Conservation (phyloP, 2,329 filamentous ascomycete species). For the Camptophora hylomeconis region DNA sequence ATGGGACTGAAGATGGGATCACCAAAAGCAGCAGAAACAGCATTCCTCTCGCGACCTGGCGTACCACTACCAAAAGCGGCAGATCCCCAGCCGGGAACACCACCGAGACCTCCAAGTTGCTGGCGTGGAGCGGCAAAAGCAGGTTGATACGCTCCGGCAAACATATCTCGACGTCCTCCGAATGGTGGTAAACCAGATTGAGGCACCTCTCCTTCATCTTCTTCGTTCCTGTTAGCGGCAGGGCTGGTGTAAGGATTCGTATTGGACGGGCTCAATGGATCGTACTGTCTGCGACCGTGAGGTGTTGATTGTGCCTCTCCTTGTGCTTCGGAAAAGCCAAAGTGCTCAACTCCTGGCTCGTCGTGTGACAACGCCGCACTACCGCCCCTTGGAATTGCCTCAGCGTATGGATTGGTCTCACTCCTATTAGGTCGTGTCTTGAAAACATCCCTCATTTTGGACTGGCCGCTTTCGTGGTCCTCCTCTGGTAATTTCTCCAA, state of each 20-base stretch:
- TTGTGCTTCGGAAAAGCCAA: conserved; percentile 45
- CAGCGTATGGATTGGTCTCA: conserved; percentile 35
- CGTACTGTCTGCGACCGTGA: conserved; percentile 39
- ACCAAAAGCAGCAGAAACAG: conserved; percentile 38
- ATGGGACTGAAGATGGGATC: conserved; percentile 60
- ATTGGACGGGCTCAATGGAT: conserved; percentile 78
- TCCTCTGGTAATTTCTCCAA: conserved; percentile 42
- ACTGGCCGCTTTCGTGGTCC: conserved; percentile 31
- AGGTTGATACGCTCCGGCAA: conserved; percentile 65
- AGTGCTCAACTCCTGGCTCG: conserved; percentile 39
- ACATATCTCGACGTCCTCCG: conserved; percentile 33
- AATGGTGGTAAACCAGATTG: conserved; percentile 28
- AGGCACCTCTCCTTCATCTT: conserved; percentile 43
- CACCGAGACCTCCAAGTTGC: conserved; percentile 44
- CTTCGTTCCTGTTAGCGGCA: conserved; percentile 53
- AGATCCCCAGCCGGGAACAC: conserved; percentile 31
- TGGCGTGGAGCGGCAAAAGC: conserved; percentile 49
- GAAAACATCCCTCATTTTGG: conserved; percentile 38
- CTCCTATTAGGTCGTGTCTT: conserved; percentile 35
- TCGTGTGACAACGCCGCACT: conserved; percentile 64
- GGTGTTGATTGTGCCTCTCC: conserved; percentile 45
- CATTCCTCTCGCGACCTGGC: conserved; percentile 46
- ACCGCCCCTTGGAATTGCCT: conserved; percentile 39
- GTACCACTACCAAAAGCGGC: conserved; percentile 60
- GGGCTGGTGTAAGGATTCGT: conserved; percentile 96